Percentiles rank a stretch among this genome's conserved stretches.
Conservation (phyloP, 768 basidiomycete species). For the Lentinula edodes region DNA sequence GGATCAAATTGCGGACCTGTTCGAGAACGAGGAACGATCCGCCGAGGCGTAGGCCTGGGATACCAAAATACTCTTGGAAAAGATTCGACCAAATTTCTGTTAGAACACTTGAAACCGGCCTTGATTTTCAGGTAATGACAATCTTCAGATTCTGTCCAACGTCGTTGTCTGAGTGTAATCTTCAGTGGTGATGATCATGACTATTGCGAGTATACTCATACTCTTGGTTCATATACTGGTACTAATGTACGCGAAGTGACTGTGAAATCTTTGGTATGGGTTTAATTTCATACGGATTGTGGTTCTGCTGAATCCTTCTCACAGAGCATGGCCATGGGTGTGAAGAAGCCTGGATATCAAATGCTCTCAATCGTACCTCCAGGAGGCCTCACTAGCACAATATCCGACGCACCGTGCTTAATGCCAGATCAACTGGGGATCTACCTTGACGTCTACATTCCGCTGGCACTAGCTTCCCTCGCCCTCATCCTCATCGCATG, state of each 20-base stretch:
- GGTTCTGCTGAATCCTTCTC: background rate
- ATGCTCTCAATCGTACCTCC: slow-evolving; percentile 67
- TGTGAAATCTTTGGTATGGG: slow-evolving; percentile 67
- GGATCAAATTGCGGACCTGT: slow-evolving; percentile 68
- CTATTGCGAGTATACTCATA: slow-evolving; percentile 77
- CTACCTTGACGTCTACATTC: slow-evolving; percentile 69
- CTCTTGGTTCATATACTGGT: slow-evolving; percentile 14
- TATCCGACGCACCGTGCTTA: slow-evolving; percentile 62
- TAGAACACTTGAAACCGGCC: slow-evolving; percentile 58
- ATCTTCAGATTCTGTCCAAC: background rate
- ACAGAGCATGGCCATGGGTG: slow-evolving; percentile 73
- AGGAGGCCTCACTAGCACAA: slow-evolving; percentile 20
- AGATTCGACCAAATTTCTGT: slow-evolving; percentile 58
- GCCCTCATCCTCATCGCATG: slow-evolving; percentile 28
- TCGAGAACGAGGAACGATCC: slow-evolving; percentile 71
- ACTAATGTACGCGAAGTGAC: slow-evolving; percentile 65
- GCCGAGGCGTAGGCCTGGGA: slow-evolving; percentile 68
- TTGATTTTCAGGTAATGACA: slow-evolving; percentile 65
- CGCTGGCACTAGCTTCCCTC: slow-evolving; percentile 59
- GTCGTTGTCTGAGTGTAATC: background rate
- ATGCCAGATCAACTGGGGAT: slow-evolving; percentile 83
- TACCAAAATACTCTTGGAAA: slow-evolving; percentile 82
- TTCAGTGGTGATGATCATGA: slow-evolving; percentile 91
- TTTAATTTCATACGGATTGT: background rate
- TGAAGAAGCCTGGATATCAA: slow-evolving; percentile 83